Conservation (phyloP, 257 asterid species). For the Rehmannia glutinosa region DNA sequence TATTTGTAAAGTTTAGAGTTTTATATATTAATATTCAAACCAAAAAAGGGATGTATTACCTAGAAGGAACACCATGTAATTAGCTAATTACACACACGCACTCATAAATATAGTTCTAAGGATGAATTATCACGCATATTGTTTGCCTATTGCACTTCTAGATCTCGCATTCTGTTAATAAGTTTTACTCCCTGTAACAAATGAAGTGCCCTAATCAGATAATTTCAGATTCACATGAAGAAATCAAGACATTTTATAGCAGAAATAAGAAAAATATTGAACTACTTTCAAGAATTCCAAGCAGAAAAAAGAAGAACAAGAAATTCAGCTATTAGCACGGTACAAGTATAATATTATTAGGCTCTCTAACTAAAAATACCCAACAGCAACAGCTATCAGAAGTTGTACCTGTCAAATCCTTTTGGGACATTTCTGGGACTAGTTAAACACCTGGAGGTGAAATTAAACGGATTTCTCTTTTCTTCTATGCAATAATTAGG, state of each 20-base stretch:
- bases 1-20: too few species aligned
- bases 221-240: not conserved
- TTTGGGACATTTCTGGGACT: not conserved
- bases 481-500: slow-evolving; percentile 6
- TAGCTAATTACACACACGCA: not conserved
- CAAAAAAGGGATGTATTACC: too few species aligned
- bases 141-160: slow-evolving; percentile 25
- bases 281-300: too few species aligned
- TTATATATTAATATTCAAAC: too few species aligned
- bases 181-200: slow-evolving; percentile 30
- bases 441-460: not conserved
- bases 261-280: not conserved
- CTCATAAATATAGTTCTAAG: not conserved
- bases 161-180: slow-evolving; percentile 20
- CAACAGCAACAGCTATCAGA: slow-evolving; percentile 33
- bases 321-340: too few species aligned
- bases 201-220: too few species aligned
- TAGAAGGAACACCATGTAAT: too few species aligned
- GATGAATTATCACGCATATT: slow-evolving; percentile 6
- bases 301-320: not conserved
- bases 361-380: slow-evolving; percentile 4
- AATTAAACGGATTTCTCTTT: not conserved
- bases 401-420: slow-evolving; percentile 12
- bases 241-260: not conserved
- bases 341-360: too few species aligned